phyloP scores from a whole-genome alignment of 2,329 filamentous ascomycete genomes.

The Colletotrichum chrysophilum region DNA sequence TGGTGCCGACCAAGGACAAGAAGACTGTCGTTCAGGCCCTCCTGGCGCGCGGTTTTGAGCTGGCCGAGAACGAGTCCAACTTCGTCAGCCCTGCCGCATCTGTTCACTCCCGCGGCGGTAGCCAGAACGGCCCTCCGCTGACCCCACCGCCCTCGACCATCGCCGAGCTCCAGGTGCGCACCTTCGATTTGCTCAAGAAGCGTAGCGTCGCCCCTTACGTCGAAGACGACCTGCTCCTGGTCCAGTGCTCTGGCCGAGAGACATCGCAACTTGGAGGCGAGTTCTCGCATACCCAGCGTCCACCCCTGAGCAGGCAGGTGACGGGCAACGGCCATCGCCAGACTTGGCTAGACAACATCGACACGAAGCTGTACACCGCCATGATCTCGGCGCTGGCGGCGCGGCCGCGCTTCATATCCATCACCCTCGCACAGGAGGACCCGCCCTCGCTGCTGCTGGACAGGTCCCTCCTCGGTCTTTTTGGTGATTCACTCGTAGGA shows the following conservation, averaged over 20 bases:
- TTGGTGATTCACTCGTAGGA: conserved; percentile 78
- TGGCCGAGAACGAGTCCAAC: conserved; percentile 73
- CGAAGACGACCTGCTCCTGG: conserved; percentile 70
- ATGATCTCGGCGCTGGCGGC: conserved; percentile 65
- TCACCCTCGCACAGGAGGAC: conserved; percentile 76
- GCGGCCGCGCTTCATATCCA: conserved; percentile 74
- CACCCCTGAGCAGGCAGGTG: conserved; percentile 39
- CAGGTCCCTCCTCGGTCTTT: conserved; percentile 67
- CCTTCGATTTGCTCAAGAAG: conserved; percentile 82
- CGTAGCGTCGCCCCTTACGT: conserved; percentile 77
- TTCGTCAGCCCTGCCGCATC: conserved; percentile 64
- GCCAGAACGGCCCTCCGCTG: conserved; percentile 56
- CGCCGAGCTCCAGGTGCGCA: conserved; percentile 80
- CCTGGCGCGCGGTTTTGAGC: conserved; percentile 81
- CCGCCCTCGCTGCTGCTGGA: conserved; percentile 77
- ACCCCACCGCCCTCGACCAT: conserved; percentile 81
- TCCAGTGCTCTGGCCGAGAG: conserved; percentile 79
- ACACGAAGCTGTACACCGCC: conserved; percentile 67
- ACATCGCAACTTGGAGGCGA: conserved; percentile 42
- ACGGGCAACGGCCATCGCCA: conserved; percentile 39
- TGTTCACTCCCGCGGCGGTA: conserved; percentile 34
- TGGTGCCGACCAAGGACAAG: conserved; percentile 80
- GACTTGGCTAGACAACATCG: conserved; percentile 64
- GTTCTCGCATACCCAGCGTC: conserved; percentile 36
- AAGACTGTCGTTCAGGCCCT: conserved; percentile 78